Conservation (phyloP, 108 stramenopile genomes). For the Halocafeteria seosinensis region DNA sequence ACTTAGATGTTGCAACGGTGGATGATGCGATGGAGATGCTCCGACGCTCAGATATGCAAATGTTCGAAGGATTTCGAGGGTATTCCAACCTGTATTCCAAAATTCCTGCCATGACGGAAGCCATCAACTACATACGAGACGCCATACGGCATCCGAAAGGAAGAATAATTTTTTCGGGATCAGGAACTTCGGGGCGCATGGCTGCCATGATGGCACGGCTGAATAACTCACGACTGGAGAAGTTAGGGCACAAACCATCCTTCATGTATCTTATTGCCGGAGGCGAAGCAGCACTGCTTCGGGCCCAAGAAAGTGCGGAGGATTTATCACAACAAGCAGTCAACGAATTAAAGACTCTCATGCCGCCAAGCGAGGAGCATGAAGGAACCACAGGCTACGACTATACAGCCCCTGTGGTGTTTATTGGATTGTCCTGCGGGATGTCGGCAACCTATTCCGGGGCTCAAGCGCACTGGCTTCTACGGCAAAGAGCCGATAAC, state of each 20-base stretch:
- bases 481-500: neutral
- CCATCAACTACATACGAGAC: too few relatives aligned
- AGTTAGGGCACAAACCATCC: too few relatives aligned
- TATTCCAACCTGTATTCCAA: too few relatives aligned
- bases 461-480: neutral
- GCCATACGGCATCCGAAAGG: too few relatives aligned
- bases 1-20: too few relatives aligned
- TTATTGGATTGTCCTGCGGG: constrained; percentile 5
- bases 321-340: neutral
- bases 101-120: too few relatives aligned
- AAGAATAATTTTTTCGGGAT: neutral
- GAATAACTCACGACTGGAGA: too few relatives aligned
- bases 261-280: neutral
- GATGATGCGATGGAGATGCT: too few relatives aligned
- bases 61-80: too few relatives aligned
- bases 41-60: too few relatives aligned
- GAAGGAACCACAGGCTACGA: neutral
- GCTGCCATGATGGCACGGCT: neutral
- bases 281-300: neutral
- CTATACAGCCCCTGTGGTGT: neutral
- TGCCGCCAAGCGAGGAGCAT: neutral
- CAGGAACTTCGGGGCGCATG: constrained; percentile 1
- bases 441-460: constrained; percentile 2
- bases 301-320: neutral
- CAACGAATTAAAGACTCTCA: neutral